Conservation (phyloP, 164 flowering plant genomes). For the Vitis vinifera region DNA sequence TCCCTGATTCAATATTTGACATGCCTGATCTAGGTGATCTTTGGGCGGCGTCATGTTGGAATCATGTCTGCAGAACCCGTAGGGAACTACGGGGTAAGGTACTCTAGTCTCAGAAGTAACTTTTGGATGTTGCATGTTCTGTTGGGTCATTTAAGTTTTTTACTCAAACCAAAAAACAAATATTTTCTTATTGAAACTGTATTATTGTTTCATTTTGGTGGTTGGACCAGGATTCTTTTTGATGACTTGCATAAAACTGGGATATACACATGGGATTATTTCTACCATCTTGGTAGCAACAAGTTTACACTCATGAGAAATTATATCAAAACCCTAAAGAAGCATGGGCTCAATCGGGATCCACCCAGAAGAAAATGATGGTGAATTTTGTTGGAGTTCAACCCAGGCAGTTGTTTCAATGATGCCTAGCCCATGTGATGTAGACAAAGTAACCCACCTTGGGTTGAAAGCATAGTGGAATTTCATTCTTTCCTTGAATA, state of each 20-base stretch:
- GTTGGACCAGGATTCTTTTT: constrained; percentile 59
- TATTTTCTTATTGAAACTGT: not conserved
- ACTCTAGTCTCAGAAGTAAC: constrained; percentile 8
- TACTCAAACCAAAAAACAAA: too few species aligned
- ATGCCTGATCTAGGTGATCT: constrained; percentile 59
- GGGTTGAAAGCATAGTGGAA: too few species aligned
- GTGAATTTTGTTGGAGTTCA: not conserved
- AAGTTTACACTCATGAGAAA: constrained; percentile 68
- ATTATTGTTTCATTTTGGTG: constrained; percentile 11
- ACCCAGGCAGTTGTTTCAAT: too few species aligned
- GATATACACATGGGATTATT: constrained; percentile 89
- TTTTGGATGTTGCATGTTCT: not conserved
- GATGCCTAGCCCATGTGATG: too few species aligned
- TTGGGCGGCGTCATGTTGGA: constrained; percentile 84
- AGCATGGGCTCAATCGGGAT: constrained; percentile 77
- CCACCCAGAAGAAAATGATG: constrained; percentile 52
- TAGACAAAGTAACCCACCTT: too few species aligned
- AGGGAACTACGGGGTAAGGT: constrained; percentile 99
- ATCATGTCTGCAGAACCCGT: constrained; percentile 94
- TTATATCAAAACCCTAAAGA: constrained; percentile 63
- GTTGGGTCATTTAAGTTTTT: not conserved
- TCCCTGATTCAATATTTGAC: not conserved
- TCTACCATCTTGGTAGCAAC: constrained; percentile 81
- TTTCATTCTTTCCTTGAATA: too few species aligned
- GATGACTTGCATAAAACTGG: constrained; percentile 98